A percentile compares a stretch with the other conserved stretches of the same genome.
Conservation (phyloP, 495 filamentous ascomycete genomes). For the Chaetomium tenue region DNA sequence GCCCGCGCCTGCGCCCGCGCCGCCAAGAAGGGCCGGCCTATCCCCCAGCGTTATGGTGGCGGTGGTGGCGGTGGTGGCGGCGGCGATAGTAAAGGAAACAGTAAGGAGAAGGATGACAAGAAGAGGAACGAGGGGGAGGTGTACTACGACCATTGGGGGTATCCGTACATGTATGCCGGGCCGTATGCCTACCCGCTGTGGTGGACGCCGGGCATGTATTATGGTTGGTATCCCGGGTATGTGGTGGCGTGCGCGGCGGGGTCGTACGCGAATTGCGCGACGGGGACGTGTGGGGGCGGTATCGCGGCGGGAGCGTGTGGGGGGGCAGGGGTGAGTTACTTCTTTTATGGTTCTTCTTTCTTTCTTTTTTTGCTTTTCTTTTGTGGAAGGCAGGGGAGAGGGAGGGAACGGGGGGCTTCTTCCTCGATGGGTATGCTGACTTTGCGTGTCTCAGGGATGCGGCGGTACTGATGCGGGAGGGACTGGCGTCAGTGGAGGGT, state of each 20-base stretch:
- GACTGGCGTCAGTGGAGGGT: conserved; percentile 24
- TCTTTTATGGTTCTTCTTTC: not conserved
- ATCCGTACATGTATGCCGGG: conserved; percentile 46
- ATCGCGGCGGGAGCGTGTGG: conserved; percentile 39
- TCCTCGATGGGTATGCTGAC: not conserved
- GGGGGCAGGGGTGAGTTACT: conserved; percentile 32
- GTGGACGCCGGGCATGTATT: conserved; percentile 32
- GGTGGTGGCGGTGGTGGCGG: too few species aligned
- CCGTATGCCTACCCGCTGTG: conserved; percentile 41
- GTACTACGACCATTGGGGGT: conserved; percentile 56
- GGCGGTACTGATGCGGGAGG: conserved; percentile 48
- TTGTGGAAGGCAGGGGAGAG: too few species aligned
- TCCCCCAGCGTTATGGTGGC: too few species aligned
- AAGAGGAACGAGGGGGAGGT: conserved; percentile 45
- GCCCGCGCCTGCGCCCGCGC: conserved; percentile 61
- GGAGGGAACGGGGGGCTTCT: too few species aligned
- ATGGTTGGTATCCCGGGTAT: conserved; percentile 43
- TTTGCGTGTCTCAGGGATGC: conserved; percentile 43
- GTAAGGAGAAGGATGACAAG: not conserved
- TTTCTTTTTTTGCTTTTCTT: not conserved
- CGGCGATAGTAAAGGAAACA: too few species aligned
- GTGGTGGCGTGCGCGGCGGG: conserved; percentile 27
- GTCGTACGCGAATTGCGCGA: conserved; percentile 31
- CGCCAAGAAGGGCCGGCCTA: conserved; percentile 55
- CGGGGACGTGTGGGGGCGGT: conserved; percentile 37